Base-by-base conservation (phyloP, 225 moss, liverwort and hornwort species). In the Asterella californica region DNA sequence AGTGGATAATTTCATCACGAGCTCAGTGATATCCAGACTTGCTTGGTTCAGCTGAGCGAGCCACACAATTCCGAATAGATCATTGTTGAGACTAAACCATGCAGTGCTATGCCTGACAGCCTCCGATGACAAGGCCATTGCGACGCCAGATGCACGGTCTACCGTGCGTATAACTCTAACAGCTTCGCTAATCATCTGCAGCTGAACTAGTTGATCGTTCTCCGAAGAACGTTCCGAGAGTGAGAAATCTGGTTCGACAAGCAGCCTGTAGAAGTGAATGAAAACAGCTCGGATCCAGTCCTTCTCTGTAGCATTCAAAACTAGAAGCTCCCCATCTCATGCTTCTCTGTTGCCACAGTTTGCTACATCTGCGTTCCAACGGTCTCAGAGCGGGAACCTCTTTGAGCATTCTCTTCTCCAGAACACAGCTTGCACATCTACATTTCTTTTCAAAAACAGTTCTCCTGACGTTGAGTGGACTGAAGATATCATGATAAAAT, bases 81-180 rank as follows among this genome's bases (percentile, higher is more conserved):
- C 7, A 2, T 3, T 42, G 42, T 42, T 42, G 42, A 42, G 3
- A 7, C 7, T 42, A 42, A 2, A 42, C 42, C 63, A 63, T 7
- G n/a, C 1, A 1, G 2, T 60, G 60, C 1, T 11, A 6, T 30
- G 63, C 6, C 63, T 30, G 63, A 27, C 29, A 3, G 0, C 72
- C 47, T 47, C 74, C 12, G 74, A 74, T 29, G 29, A 14, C 52
- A 74, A 53, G 29, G 53, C 74, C 74, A 74, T 14, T 30, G 74
- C 74, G 4, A 30, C 5, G 7, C 21, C 17, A 4, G 72, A 73
- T 15, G 1, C 29, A 12, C 49, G 49, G 21, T 50, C 8, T 1
- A 73, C 19, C 0, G 48, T 29, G 10, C 32, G 52, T 29, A 75
- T 75, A 15, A 30, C 15, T 17, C n/a, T 18, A 2, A 55, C 54